Percentiles rank a stretch among this genome's conserved stretches.
Evolutionary conservation across 2,329 filamentous ascomycete genomes (phyloP).

Genomic region (Cyphellophora attinorum): DNA sequence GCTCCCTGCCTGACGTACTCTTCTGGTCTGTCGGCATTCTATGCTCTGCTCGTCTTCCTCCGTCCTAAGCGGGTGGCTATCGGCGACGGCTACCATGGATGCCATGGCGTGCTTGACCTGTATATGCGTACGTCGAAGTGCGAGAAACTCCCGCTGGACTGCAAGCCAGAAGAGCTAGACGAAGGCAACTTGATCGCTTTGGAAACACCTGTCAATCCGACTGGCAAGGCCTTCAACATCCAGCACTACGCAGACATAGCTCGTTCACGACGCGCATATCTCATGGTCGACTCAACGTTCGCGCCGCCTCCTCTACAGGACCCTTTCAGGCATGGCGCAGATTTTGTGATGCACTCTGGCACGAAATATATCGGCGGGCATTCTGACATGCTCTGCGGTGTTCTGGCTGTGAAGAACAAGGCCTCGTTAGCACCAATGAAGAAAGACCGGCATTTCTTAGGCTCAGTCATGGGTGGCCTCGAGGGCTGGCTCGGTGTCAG

Average conservation of each 20-base stretch:
- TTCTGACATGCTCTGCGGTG: constrained; percentile 83
- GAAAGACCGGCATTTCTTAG: constrained; percentile 65
- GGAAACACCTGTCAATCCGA: constrained; percentile 89
- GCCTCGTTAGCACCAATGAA: constrained; percentile 54
- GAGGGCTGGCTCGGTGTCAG: constrained; percentile 89
- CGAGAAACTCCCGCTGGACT: constrained; percentile 61
- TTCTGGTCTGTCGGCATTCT: constrained; percentile 79
- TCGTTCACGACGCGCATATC: constrained; percentile 58
- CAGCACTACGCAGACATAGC: constrained; percentile 62
- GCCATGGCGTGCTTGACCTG: constrained; percentile 71
- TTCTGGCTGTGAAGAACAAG: constrained; percentile 55
- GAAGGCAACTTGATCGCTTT: constrained; percentile 79
- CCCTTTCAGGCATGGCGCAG: constrained; percentile 71
- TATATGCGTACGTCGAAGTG: constrained; percentile 68
- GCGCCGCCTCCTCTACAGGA: constrained; percentile 82
- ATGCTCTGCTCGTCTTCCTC: constrained; percentile 73
- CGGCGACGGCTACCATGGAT: constrained; percentile 82
- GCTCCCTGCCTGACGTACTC: constrained; percentile 66
- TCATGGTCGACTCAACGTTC: constrained; percentile 87
- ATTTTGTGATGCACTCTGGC: constrained; percentile 83
- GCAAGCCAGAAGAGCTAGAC: constrained; percentile 54
- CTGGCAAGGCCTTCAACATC: constrained; percentile 70
- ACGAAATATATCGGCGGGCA: constrained; percentile 97
- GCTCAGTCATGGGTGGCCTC: constrained; percentile 75
- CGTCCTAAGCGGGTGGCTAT: constrained; percentile 79